Conservation (phyloP, 805 yeast genomes). For the Yamadazyma philogaea region DNA sequence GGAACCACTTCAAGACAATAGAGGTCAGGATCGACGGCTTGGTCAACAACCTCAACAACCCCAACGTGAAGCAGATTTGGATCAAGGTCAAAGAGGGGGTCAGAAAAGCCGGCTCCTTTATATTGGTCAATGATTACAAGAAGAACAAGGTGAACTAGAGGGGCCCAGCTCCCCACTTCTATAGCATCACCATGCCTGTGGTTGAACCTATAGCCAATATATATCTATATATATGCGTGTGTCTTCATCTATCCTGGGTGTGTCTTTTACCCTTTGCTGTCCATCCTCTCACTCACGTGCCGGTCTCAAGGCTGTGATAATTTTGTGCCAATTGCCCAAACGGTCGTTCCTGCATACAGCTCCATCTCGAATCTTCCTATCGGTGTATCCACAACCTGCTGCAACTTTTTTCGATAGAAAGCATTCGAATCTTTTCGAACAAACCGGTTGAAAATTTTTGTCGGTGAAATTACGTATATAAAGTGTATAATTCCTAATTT, state of each 20-base stretch:
- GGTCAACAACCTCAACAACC: constrained; percentile 26
- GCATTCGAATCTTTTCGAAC: constrained; percentile 10
- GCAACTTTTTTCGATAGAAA: constrained; percentile 3
- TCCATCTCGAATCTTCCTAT: neutral
- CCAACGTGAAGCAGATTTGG: constrained; percentile 39
- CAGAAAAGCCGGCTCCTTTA: constrained; percentile 25
- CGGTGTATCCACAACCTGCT: neutral
- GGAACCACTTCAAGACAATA: constrained; percentile 61
- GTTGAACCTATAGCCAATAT: no score
- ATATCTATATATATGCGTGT: no score
- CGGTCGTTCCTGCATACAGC: neutral
- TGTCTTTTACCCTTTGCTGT: no score
- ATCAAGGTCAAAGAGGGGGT: constrained; percentile 29
- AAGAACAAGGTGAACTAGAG: constrained; percentile 26
- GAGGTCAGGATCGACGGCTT: constrained; percentile 50
- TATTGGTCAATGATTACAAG: constrained; percentile 34
- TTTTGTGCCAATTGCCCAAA: no score
- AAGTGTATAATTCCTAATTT: neutral
- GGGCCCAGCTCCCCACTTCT: no score
- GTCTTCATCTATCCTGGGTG: neutral
- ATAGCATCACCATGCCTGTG: no score
- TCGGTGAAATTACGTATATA: constrained; percentile 6
- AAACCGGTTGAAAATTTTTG: constrained; percentile 5
- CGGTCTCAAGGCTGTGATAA: no score
- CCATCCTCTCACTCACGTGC: neutral